These are phyloP conservation scores for Artemisia annua DNA, from an alignment of 129 eudicot species.

Conservation along the genomic window DNA sequence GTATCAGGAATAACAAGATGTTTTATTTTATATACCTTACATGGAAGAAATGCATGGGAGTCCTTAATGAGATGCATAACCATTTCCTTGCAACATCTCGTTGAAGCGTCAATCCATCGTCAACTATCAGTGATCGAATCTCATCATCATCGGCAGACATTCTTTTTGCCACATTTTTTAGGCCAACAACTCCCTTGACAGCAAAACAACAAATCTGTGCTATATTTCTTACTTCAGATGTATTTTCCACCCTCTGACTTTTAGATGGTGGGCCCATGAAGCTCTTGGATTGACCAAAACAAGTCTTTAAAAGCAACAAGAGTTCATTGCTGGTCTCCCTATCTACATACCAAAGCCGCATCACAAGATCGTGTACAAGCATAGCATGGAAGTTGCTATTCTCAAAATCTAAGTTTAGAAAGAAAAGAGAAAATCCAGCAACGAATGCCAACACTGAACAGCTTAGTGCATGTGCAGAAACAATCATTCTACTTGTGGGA, in stretches of 20 bases:
- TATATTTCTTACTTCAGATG: slow-evolving; percentile 41
- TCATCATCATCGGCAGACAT: slow-evolving; percentile 26
- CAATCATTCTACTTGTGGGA: slow-evolving; percentile 37
- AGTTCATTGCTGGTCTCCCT: slow-evolving; percentile 51
- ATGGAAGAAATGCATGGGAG: slow-evolving; percentile 60
- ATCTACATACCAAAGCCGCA: slow-evolving; percentile 54
- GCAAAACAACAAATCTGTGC: slow-evolving; percentile 43
- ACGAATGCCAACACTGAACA: slow-evolving; percentile 83
- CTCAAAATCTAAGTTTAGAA: slow-evolving; percentile 23
- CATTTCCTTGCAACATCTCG: slow-evolving; percentile 40
- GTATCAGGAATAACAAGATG: slow-evolving; percentile 9
- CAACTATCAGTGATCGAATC: slow-evolving; percentile 17
- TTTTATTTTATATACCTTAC: slow-evolving; percentile 46
- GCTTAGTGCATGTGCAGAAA: slow-evolving; percentile 64
- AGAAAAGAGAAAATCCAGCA: slow-evolving; percentile 52
- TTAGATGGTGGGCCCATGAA: slow-evolving; percentile 22
- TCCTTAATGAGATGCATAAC: slow-evolving; percentile 57
- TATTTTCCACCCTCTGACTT: slow-evolving; percentile 31
- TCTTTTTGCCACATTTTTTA: slow-evolving; percentile 42
- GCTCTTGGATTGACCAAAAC: slow-evolving; percentile 35
- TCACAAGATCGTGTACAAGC: slow-evolving; percentile 55
- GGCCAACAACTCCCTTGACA: slow-evolving; percentile 41
- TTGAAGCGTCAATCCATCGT: slow-evolving; percentile 41
- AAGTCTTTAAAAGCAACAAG: slow-evolving; percentile 38
- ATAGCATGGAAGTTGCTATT: slow-evolving; percentile 28